phyloP scores from a whole-genome alignment of 2,329 filamentous ascomycete species.

The Phoma herbarum region DNA sequence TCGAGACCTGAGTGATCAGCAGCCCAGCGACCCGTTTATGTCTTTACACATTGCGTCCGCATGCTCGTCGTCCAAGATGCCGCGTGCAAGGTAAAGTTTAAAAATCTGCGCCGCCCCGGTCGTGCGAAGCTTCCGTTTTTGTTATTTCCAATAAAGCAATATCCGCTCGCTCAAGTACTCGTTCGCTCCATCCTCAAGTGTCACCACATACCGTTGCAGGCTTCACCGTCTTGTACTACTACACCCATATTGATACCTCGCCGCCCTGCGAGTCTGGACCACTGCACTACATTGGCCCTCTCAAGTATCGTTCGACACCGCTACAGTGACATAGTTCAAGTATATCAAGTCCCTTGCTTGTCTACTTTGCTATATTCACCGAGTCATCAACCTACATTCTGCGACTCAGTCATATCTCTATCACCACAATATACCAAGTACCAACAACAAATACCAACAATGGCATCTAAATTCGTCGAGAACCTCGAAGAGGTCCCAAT shows the following conservation, averaged over 20 bases:
- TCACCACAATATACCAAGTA: not conserved
- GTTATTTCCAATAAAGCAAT: constrained; percentile 20
- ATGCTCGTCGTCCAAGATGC: constrained; percentile 28
- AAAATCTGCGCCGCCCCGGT: constrained; percentile 34
- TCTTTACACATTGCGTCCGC: constrained; percentile 27
- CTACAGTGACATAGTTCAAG: constrained; percentile 19
- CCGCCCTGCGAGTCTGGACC: constrained; percentile 18
- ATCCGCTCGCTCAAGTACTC: constrained; percentile 13
- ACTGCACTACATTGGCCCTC: constrained; percentile 16
- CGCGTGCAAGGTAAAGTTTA: constrained; percentile 25
- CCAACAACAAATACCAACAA: constrained; percentile 22
- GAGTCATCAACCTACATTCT: not conserved
- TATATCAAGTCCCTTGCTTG: constrained; percentile 17
- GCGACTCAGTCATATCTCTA: not conserved
- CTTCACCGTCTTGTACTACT: constrained; percentile 14
- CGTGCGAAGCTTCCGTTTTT: constrained; percentile 4
- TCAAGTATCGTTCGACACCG: constrained; percentile 8
- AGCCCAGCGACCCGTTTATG: constrained; percentile 27
- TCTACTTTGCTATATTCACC: constrained; percentile 12
- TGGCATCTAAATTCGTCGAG: constrained; percentile 52
- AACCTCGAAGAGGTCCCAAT: constrained; percentile 50
- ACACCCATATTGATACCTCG: constrained; percentile 14
- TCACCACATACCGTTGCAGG: constrained; percentile 22
- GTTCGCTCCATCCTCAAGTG: constrained; percentile 9
- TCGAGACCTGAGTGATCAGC: constrained; percentile 39